A percentile compares a stretch with the other conserved stretches of the same genome.
phyloP scores from a whole-genome alignment of 1,284 basidiomycete genomes.

The Pascua guehoae region DNA sequence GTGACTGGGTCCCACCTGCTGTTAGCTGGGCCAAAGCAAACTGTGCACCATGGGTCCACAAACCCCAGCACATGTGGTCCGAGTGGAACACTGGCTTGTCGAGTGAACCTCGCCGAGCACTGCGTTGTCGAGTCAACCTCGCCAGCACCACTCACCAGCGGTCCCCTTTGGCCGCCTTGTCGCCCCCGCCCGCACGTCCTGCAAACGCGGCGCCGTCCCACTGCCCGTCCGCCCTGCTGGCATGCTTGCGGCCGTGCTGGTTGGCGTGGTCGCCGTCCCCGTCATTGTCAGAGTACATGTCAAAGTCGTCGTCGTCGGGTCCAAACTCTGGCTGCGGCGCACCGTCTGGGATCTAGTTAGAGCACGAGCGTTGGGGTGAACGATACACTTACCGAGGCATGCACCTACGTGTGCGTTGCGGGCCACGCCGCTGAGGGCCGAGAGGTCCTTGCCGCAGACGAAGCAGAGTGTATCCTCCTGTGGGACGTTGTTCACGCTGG shows the following conservation, averaged over 20 bases:
- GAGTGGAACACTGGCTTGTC: too few species aligned
- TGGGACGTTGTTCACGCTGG: neutral
- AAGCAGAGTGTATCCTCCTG: slow-evolving; percentile 17
- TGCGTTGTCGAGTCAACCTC: too few species aligned
- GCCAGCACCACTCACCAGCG: slow-evolving; percentile 26
- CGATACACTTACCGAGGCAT: slow-evolving; percentile 26
- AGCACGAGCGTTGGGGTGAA: neutral
- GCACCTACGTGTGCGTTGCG: slow-evolving; percentile 25
- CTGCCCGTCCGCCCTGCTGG: slow-evolving; percentile 9
- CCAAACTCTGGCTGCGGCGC: neutral
- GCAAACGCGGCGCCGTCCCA: slow-evolving; percentile 41
- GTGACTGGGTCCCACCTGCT: slow-evolving; percentile 42
- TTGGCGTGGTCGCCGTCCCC: neutral
- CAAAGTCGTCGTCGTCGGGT: neutral
- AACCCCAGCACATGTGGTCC: too few species aligned
- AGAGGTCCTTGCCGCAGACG: slow-evolving; percentile 27
- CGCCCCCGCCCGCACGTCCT: slow-evolving; percentile 26
- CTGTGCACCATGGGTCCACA: too few species aligned
- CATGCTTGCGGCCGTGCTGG: slow-evolving; percentile 6
- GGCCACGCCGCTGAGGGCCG: slow-evolving; percentile 9
- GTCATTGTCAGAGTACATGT: neutral
- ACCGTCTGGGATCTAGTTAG: too few species aligned
- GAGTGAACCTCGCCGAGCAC: too few species aligned
- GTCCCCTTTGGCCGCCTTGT: slow-evolving; percentile 30
- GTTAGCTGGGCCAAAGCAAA: slow-evolving; percentile 1